Evolutionary conservation across 176 grass and related monocot species (phyloP), one percentile per base, ranked within the genome.

Genomic region (Guadua angustifolia): DNA sequence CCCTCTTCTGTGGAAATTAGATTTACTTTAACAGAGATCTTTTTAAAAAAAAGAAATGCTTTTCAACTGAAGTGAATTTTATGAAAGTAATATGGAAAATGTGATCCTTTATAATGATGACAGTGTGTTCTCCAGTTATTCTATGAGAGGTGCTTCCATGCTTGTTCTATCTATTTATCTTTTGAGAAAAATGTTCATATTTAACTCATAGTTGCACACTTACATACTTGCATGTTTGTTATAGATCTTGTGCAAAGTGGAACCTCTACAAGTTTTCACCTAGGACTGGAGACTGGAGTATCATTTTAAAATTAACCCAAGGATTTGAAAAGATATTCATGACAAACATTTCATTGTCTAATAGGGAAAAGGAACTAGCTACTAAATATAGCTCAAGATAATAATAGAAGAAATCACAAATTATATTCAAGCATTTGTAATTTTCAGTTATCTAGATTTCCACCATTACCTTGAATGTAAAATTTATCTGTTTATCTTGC

Each of bases 1-100:
- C 9, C 92, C 92, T 87, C 75, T 91, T 84, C 89, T 94, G 92
- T 71, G 45, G 65, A 71, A 73, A 71, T 25, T 38, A 14, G 53
- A 46, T 43, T 75, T 65, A 57, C 15, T 17, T 72, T 44, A 55
- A n/a, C n/a, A n/a, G 55, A n/a, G 7, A 63, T 13, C 9, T 6
- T 14, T 52, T 72, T 55, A 29, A 1, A 29, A 29, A 29, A 29
- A 29, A 29, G 1, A 29, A 79, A 45, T 82, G 62, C 63, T 85
- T 33, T 69, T 17, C 55, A 33, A 44, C 6, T 87, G 22, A 36
- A 74, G 60, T 84, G 26, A 8, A 73, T 19, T 84, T 46, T 66
- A 26, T 66, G 39, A 3, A 73, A 56, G 5, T 66, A 21, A 51
- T 49, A 36, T 58, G 24, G 21, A 49, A 57, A 32, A 51, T 36